Evolutionary conservation across 768 basidiomycete species (phyloP), one percentile per base, ranked within the genome.

Genomic region (Suillus weaverae): DNA sequence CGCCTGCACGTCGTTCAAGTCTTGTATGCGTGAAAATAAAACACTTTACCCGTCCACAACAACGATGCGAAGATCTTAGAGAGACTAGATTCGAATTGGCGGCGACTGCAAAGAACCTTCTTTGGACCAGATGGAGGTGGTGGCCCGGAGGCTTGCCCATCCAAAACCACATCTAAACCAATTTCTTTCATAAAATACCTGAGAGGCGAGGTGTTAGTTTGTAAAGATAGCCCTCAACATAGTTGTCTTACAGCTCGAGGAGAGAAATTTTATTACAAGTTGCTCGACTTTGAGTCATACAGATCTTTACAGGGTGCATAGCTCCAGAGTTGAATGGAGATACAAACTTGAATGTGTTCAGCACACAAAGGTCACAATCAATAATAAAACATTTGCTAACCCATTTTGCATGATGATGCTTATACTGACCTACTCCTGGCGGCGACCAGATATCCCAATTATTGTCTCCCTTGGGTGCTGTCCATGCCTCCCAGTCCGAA

Each of bases 31-130:
- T 26, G 22, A 33, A n/a, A 55, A 8, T 5, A 13, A 36, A 38
- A 38, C 32, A 38, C 22, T 8, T 6, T 26, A 70, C 69, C 62
- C 2, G 51, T 62, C 69, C 69, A 70, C 44, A 70, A 14, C 7
- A 56, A 33, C 0, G 46, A 43, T 43, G 69, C 69, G 11, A 62
- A 33, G 8, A 57, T 56, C 0, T 62, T 2, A 14, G 62, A 48
- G 39, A 70, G 39, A 5, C 5, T 50, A 3, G 41, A 33, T 35
- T 70, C 55, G 2, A 70, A 7, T 7, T 46, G 35, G 6, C 5
- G 32, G n/a, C 32, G 60, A 54, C 60, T 33, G n/a, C 41, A 38
- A 22, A 57, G 55, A 26, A 56, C 36, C 22, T 38, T 38, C 55
- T 56, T 56, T 14, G 55, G 36, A 38, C 55, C 55, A 56, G 55